Percentiles rank a stretch among this genome's conserved stretches.
Conservation (phyloP, 805 yeast species). For the Hanseniaspora taiwanica region DNA sequence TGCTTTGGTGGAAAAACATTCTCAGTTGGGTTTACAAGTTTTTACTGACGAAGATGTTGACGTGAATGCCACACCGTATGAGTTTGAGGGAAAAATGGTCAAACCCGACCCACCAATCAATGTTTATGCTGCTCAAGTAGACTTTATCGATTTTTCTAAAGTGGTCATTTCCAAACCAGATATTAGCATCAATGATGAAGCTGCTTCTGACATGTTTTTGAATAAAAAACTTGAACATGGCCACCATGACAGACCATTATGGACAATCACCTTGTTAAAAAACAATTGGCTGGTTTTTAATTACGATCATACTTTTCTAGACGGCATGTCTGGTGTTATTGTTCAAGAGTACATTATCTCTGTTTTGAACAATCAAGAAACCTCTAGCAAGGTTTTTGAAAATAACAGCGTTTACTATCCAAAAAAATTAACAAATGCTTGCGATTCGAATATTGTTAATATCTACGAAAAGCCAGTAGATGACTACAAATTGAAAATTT, state of each 20-base stretch:
- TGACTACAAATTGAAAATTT: not conserved
- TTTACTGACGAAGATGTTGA: not conserved
- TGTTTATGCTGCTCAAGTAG: not conserved
- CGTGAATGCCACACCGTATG: not conserved
- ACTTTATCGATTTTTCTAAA: not conserved
- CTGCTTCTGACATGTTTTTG: not conserved
- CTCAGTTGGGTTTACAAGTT: not conserved
- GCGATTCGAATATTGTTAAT: not conserved
- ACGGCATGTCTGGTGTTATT: not conserved
- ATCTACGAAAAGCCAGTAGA: not conserved
- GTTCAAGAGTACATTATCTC: not conserved
- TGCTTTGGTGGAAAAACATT: not conserved
- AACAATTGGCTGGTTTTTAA: not conserved
- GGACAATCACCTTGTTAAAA: not conserved
- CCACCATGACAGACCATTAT: not conserved
- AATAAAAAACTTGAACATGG: not conserved
- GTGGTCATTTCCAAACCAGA: not conserved
- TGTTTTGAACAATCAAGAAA: too few relatives aligned
- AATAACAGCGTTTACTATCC: not conserved
- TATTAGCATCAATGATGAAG: not conserved
- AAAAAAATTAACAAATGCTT: not conserved
- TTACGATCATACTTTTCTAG: not conserved
- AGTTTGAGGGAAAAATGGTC: not conserved
- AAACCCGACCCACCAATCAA: not conserved
- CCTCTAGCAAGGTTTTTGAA: not conserved